A percentile compares a stretch with the other conserved stretches of the same genome.
Evolutionary conservation across 2,329 filamentous ascomycete species (phyloP).

Genomic region (Alternaria brassicae): DNA sequence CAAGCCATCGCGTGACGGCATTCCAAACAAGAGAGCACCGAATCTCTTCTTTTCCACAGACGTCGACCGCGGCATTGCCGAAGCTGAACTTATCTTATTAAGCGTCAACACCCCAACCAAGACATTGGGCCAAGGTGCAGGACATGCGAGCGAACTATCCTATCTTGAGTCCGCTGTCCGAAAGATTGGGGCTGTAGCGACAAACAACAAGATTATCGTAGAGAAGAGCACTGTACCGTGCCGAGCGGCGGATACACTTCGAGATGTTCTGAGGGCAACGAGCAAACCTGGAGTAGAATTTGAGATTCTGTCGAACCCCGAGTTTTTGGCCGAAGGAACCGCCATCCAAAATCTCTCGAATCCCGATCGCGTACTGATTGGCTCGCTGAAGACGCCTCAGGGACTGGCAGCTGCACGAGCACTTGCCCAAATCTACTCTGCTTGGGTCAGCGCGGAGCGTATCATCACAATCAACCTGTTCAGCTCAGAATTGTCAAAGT

Average conservation of each 20-base stretch:
- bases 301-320: conserved; percentile 80
- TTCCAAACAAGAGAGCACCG: conserved; percentile 53
- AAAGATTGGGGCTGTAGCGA: conserved; percentile 71
- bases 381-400: conserved; percentile 65
- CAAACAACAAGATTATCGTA: conserved; percentile 73
- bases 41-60: conserved; percentile 80
- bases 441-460: conserved; percentile 71
- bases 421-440: conserved; percentile 70
- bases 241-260: conserved; percentile 73
- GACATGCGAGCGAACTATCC: conserved; percentile 74
- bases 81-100: conserved; percentile 76
- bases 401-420: conserved; percentile 69
- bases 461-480: conserved; percentile 77
- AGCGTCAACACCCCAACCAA: conserved; percentile 84
- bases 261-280: conserved; percentile 65
- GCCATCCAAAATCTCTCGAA: conserved; percentile 73
- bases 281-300: conserved; percentile 55
- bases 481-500: conserved; percentile 80
- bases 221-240: conserved; percentile 85
- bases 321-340: conserved; percentile 80
- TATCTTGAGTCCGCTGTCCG: conserved; percentile 73
- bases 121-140: conserved; percentile 71
- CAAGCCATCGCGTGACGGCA: conserved; percentile 62
- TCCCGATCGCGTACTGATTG: conserved; percentile 78
- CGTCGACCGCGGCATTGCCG: conserved; percentile 65